Evolutionary conservation across 257 asterid species (phyloP), one percentile per base, ranked within the genome.

Genomic region (Nicotiana benthamiana): DNA sequence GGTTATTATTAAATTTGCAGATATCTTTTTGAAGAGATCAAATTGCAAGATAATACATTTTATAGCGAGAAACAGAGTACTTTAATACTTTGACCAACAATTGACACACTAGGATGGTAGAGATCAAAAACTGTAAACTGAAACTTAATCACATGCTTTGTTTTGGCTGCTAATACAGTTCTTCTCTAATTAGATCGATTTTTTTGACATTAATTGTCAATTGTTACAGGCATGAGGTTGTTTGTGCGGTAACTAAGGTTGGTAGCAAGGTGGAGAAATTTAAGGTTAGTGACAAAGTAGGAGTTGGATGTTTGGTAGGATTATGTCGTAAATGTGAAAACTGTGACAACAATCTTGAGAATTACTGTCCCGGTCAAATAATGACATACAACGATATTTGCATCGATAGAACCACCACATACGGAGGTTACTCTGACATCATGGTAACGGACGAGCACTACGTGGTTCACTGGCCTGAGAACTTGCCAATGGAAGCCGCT

Each of bases 391-490:
- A 63, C 9, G 84, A 65, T 11, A 4, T 28, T 18, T 10, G 75
- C 54, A 4, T 43, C 15, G 86, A 83, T 70, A 79, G 81, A 68
- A 77, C 79, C 9, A 1, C 34, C 7, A 81, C 83, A 5, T 78
- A 60, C 9, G 85, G 87, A 9, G 87, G 87, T 7, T 84, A 81
- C 48, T 85, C 87, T 0, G 83, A 85, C 30, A 46, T 74, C 75
- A 85, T 85, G 87, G 85, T 85, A 2, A 76, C 80, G 0, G 68
- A 82, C 5, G 85, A 85, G 48, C 82, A 85, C 30, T 85, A 81
- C 56, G 82, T 78, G 20, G 32, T 85, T 16, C 81, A 20, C 0
- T 72, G 80, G 83, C 85, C 87, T 0, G 85, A 85, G 26, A 79
- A 46, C 17, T 56, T 85, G 24, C 85, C 81, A 12, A 79, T 85